Percentiles rank a stretch among this genome's conserved stretches.
Conservation (phyloP, 2,329 filamentous ascomycete species). For the Neodidymelliopsis sp. region DNA sequence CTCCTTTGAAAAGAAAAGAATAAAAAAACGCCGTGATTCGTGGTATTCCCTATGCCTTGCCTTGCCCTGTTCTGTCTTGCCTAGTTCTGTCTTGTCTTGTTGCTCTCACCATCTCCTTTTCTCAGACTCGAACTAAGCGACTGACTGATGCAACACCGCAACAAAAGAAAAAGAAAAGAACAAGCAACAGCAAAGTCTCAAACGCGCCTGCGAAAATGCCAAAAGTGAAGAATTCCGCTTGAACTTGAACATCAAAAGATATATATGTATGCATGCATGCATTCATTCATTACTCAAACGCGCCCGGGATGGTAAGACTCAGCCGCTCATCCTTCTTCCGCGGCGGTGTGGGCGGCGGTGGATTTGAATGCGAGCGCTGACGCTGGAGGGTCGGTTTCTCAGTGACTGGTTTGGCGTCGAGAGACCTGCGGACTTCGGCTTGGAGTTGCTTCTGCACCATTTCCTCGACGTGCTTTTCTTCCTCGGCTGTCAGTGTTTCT, state of each 20-base stretch:
- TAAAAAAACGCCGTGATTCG: constrained; percentile 1
- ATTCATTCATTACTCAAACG: constrained; percentile 32
- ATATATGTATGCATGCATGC: too few relatives aligned
- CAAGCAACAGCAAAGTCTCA: neutral
- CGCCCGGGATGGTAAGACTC: constrained; percentile 45
- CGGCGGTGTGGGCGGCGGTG: constrained; percentile 23
- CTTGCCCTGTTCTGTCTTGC: too few relatives aligned
- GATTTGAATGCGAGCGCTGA: constrained; percentile 38
- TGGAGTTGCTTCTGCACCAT: constrained; percentile 47
- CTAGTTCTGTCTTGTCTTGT: too few relatives aligned
- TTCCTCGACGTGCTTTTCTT: constrained; percentile 46
- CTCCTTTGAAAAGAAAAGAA: too few relatives aligned
- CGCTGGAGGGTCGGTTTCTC: constrained; percentile 25
- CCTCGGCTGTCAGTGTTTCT: constrained; percentile 26
- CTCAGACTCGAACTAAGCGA: too few relatives aligned
- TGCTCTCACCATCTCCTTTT: too few relatives aligned
- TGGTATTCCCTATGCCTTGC: too few relatives aligned
- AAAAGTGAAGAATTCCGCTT: too few relatives aligned
- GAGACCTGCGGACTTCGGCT: constrained; percentile 37
- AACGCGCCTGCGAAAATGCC: constrained; percentile 11
- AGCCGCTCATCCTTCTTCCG: constrained; percentile 45
- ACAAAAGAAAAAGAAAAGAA: neutral
- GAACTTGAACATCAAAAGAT: too few relatives aligned
- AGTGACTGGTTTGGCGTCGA: constrained; percentile 21
- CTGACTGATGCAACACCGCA: neutral